Evolutionary conservation across 2,329 filamentous ascomycete genomes (phyloP), one percentile per base, ranked within the genome.

Genomic region (Bipolaris oryzae): DNA sequence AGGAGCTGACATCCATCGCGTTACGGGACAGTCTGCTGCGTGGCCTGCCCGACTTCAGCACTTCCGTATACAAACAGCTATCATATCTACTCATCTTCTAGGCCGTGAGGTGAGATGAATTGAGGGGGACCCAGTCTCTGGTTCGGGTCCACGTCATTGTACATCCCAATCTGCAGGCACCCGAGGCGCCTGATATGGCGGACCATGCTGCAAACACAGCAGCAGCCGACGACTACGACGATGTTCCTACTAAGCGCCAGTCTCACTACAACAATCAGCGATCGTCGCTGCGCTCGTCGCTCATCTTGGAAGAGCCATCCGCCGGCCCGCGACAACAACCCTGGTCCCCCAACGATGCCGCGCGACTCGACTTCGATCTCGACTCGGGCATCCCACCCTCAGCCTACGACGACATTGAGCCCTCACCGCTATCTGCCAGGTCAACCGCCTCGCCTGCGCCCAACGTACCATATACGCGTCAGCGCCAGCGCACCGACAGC

Each of bases 211-310:
- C 21, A 5, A 15, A 33, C 3, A n/a, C 25, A 31, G 23, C 42
- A 44, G 16, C 25, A 18, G 9, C 16, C 13, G 16, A 6, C 25
- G 10, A n/a, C 20, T 43, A 37, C 42, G 68, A 73, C 33, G 64
- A 66, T 20, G 53, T 62, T 7, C 44, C 43, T 5, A 62, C 63
- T 13, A 63, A 58, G 53, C 70, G 72, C 62, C 63, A 70, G 7
- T 64, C 57, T 39, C 69, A 75, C 57, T 76, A 69, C 63, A 71
- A 70, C 61, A 68, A 73, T 50, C 73, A 76, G 60, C 72, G 72
- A 60, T 74, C 74, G 3, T 74, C 71, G 3, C 51, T 66, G 44
- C 70, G 57, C 43, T 69, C 66, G 49, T 59, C 50, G 6, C 43
- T 52, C 7, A 38, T 49, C 20, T 67, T 58, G 13, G 55, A 54